Base-by-base conservation (phyloP, 306 rosid species). In the Sicyos edulis region DNA sequence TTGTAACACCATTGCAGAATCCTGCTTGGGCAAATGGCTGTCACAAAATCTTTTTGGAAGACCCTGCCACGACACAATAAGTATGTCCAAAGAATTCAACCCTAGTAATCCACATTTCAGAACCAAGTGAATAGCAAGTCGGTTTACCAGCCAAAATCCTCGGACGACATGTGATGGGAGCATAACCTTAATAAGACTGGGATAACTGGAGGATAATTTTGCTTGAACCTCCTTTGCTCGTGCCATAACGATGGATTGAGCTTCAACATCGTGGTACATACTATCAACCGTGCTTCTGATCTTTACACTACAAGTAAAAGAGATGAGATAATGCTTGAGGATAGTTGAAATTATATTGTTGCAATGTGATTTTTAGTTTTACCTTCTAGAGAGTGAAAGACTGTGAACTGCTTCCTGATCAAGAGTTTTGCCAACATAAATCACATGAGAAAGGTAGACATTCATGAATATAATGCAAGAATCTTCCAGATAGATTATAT, bases 141-240 rank as follows among this genome's bases (percentile, higher is more conserved):
- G 45, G 42, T 24, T 57, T 73, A 80, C 83, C 77, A 80, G 72
- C 62, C 76, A 75, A 71, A 71, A 75, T 51, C 77, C 72, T 47
- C 67, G 59, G 4, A 53, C 21, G 52, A 80, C 75, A 16, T 80
- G 74, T 32, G 80, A 80, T 7, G 49, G 80, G 50, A 64, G 72
- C 75, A 80, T 80, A 50, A 22, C 70, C 64, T 71, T 80, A 37
- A 79, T 24, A 76, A 80, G 49, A 42, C 78, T 65, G 17, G 83
- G 80, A 60, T 4, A 50, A 8, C 68, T 67, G 24, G 66, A 64
- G 29, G 75, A 55, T 63, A 79, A 40, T 51, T 63, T 70, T 63
- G 22, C 79, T 73, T 75, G 76, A 73, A 79, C 75, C 54, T 75
- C 74, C 54, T 79, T 44, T 47, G 78, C 64, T 54, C 34, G 69